Evolutionary conservation across 2,329 filamentous ascomycete species (phyloP).

Genomic region (Mycocentrospora acerina): DNA sequence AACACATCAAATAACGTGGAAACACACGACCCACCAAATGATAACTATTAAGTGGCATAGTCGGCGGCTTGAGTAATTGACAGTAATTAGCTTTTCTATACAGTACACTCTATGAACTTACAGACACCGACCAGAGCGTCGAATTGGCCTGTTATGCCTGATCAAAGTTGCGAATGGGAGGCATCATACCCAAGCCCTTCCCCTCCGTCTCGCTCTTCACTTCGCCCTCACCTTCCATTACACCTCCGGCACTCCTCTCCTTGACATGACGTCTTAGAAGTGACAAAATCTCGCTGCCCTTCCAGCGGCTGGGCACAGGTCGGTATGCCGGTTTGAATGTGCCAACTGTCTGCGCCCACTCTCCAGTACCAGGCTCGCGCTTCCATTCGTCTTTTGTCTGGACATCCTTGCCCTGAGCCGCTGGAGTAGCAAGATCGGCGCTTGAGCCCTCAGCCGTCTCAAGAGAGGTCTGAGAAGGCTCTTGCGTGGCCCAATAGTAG

Average conservation of each 20-base stretch:
- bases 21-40: too few species aligned
- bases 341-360: conserved; percentile 96
- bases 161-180: conserved; percentile 52
- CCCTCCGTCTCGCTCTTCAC: conserved; percentile 36
- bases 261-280: conserved; percentile 81
- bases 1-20: too few species aligned
- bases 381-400: conserved; percentile 51
- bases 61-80: too few species aligned
- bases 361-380: conserved; percentile 62
- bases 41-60: too few species aligned
- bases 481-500: conserved; percentile 98
- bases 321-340: conserved; percentile 92
- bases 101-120: background rate
- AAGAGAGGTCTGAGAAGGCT: conserved; percentile 61
- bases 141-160: conserved; percentile 4
- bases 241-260: conserved; percentile 64
- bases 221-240: conserved; percentile 38
- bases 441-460: conserved; percentile 57
- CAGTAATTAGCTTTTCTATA: background rate
- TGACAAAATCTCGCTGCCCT: conserved; percentile 73
- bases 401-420: conserved; percentile 49
- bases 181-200: conserved; percentile 53
- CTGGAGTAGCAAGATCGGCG: conserved; percentile 45
- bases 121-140: background rate
- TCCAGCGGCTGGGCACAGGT: conserved; percentile 85